Evolutionary conservation across 495 filamentous ascomycete genomes (phyloP).

Genomic region (Cercophora scortea): DNA sequence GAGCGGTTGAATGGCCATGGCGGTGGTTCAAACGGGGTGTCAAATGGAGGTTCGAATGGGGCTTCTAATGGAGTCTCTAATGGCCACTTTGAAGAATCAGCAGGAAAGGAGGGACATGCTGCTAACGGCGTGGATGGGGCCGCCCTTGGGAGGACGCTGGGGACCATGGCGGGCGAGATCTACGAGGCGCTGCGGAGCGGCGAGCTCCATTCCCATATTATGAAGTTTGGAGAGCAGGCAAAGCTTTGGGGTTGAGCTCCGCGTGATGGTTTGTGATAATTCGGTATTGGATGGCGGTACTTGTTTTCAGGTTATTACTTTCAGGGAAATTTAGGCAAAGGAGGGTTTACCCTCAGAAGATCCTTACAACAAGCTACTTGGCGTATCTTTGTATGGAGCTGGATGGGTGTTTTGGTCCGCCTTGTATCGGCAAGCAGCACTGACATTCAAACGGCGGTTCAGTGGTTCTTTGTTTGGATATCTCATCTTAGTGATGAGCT

Average conservation of each 20-base stretch:
- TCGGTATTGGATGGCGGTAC: too few species aligned
- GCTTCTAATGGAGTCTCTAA: neutral
- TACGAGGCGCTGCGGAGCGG: conserved; percentile 18
- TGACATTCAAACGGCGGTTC: too few species aligned
- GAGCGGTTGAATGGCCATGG: neutral
- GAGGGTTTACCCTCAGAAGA: too few species aligned
- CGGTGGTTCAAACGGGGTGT: neutral
- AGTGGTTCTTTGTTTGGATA: too few species aligned
- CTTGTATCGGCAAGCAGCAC: too few species aligned
- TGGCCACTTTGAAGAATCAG: neutral
- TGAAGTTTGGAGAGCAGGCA: conserved; percentile 10
- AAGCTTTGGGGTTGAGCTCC: conserved; percentile 3
- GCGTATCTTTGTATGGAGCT: too few species aligned
- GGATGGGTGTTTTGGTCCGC: too few species aligned
- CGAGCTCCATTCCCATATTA: conserved; percentile 11
- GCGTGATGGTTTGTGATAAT: too few species aligned
- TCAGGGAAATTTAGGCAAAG: too few species aligned
- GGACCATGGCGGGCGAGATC: conserved; percentile 18
- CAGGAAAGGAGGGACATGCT: neutral
- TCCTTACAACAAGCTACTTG: too few species aligned
- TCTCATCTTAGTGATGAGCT: too few species aligned
- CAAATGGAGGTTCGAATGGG: neutral
- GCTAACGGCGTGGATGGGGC: neutral
- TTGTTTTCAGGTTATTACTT: too few species aligned
- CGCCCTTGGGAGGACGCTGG: conserved; percentile 4